Base-by-base conservation (phyloP, 108 stramenopile genomes). In the Epipyxis sp. region DNA sequence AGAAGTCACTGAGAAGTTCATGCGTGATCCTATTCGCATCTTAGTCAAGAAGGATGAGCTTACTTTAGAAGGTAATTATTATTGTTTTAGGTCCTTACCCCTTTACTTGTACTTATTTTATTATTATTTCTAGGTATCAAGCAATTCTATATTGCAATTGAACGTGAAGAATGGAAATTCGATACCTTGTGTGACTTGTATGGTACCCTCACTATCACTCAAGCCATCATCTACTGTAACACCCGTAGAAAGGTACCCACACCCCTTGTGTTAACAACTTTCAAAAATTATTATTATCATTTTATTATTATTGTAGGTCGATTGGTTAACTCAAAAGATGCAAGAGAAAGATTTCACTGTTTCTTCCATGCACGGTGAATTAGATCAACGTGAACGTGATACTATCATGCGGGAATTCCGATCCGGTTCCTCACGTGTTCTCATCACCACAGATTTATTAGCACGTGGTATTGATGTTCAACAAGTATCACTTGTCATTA, bases 151-250 rank as follows among this genome's bases (percentile, higher is more conserved):
- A 93, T 99, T 85, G 95, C 94, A 43, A 94, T 98, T 40, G 97
- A 98, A 27, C 79, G 86, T 43, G 97, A 99, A 81, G 99, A 99
- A 80, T 98, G 97, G 97, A 99, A 99, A 89, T 87, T 99, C 62
- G 97, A 95, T 44, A 98, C 97, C 30, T 91, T 99, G 57, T 98
- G 96, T 79, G 99, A 99, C 90, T 87, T 99, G 69, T 99, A 99
- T 90, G 96, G 97, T 86, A 97, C 97, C 16, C 87, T 99, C 68
- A 98, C 97, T 74, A 97, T 99, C 88, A 98, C 97, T 44, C 97
- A 99, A 84, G 99, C 99, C 74, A 97, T 99, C 86, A 99, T 99
- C 82, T 99, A 97, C 92, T 99, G 99, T 90, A 99, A 99, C 87
- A 99, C 99, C 44, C 88, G 95, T 77, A 92, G 96, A 78, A 96